Base-by-base conservation (phyloP, 2,329 filamentous ascomycete species). In the Ascochyta lentis region DNA sequence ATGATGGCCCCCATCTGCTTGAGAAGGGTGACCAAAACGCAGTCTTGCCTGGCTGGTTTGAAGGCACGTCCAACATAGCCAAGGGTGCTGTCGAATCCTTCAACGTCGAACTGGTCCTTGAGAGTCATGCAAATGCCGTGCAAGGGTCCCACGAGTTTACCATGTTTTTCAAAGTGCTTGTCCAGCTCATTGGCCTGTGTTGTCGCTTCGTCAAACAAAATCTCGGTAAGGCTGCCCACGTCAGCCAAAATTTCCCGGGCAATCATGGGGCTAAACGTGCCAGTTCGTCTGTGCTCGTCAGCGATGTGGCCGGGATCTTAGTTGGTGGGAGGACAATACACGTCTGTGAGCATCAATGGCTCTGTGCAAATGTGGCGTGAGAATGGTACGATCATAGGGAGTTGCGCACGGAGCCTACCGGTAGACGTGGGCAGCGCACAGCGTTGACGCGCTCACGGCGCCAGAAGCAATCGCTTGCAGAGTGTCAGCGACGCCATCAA, bases 31-130 rank as follows among this genome's bases (percentile, higher is more conserved):
- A 81, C 83, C n/a, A 88, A 58, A 1, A 78, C 76, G 4, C 80
- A 80, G 63, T 86, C 79, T 8, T 81, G 75, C 0, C 57, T 53
- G 1, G 83, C 83, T 0, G 83, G 83, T 1, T 77, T 67, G 49
- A 82, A 81, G 0, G 82, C 83, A 81, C 85, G 86, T n/a, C 86
- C 84, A 23, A 88, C 78, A 64, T 88, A 89, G 12, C 85, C 86
- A 79, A 88, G 76, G 1, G 72, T 73, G 31, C 77, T 81, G 49
- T 81, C 79, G 27, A 79, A 76, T n/a, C 75, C 78, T 48, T 75
- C 68, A 55, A 81, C 75, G 50, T 81, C 78, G 63, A 81, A 81
- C 50, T 81, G 80, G 56, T 82, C 80, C 54, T 81, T 82, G 26
- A 81, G 59, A 23, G 76, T 79, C 60, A 82, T 76, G 34, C 79